Evolutionary conservation across 768 basidiomycete genomes (phyloP), one percentile per base, ranked within the genome.

Genomic region (Lentinula sp.): DNA sequence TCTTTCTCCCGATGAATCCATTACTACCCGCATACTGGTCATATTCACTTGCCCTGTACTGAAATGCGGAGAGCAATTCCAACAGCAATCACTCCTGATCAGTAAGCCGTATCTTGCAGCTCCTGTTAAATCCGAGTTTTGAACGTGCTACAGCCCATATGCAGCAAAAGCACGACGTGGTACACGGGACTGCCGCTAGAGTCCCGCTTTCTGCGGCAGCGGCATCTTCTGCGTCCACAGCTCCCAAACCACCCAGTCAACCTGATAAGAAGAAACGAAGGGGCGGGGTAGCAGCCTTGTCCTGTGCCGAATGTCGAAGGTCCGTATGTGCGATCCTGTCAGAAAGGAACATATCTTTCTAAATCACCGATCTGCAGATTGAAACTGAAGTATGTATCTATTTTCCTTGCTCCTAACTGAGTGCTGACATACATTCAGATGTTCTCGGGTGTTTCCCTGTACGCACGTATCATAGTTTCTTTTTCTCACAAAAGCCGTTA

Each of bases 401-500:
- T 31, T n/a, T 32, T 11, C 28, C 13, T 13, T 23, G n/a, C 2
- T 53, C 4, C 3, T 16, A 13, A 21, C 3, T 40, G 23, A 2
- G 23, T 21, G 15, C 28, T n/a, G 13, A 51, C 50, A 31, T 34
- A 34, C n/a, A n/a, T 35, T 51, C 13, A 56, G 54, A n/a, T 56
- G 54, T 43, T 34, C 31, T 40, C 83, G 86, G 62, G 75, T 80
- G 60, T 88, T 87, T 73, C 86, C 86, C 55, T 87, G 85, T 74
- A 80, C 80, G 85, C 84, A 62, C 63, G 74, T 58, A 48, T 45
- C 57, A 59, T 35, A 61, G 61, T 57, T 46, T 54, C 32, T 35
- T 39, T 59, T 51, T 13, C 43, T 43, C 50, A 28, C 42, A n/a
- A 42, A 54, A 59, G 46, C 49, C 60, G 52, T 42, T 35, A 35